Percentiles rank a stretch among this genome's conserved stretches.
Conservation (phyloP, 176 grass and related monocot genomes). For the Pontederia crassipes region DNA sequence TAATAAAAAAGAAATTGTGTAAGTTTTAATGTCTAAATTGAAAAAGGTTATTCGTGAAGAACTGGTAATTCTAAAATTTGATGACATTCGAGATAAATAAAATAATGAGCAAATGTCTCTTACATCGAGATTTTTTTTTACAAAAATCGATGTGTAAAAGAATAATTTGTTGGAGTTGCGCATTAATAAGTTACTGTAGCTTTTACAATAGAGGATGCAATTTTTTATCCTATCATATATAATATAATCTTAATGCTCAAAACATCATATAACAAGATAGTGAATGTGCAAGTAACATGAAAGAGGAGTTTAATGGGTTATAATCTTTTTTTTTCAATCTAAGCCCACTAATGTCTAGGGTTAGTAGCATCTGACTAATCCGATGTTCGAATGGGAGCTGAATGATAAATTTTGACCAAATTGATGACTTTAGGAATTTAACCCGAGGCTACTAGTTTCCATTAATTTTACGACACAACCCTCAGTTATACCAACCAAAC, state of each 20-base stretch:
- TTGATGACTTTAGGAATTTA: too few relatives aligned
- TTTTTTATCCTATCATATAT: slow-evolving; percentile 3
- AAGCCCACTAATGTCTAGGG: too few relatives aligned
- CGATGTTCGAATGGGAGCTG: too few relatives aligned
- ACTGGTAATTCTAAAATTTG: too few relatives aligned
- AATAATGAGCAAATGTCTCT: slow-evolving; percentile 21
- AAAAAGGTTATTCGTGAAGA: too few relatives aligned
- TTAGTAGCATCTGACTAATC: too few relatives aligned
- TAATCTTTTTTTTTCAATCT: too few relatives aligned
- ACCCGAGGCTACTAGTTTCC: too few relatives aligned
- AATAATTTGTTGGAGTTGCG: too few relatives aligned
- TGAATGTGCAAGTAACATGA: slow-evolving; percentile 21
- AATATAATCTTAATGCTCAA: slow-evolving; percentile 2
- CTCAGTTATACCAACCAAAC: too few relatives aligned
- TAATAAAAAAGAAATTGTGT: slow-evolving; percentile 13
- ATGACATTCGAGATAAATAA: slow-evolving; percentile 6
- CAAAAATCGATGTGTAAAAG: background rate
- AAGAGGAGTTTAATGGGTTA: background rate
- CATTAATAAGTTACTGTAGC: background rate
- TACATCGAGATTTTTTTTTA: background rate
- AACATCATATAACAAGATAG: slow-evolving; percentile 9
- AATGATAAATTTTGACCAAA: too few relatives aligned
- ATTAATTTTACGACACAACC: too few relatives aligned
- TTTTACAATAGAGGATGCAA: background rate
- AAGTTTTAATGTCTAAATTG: slow-evolving; percentile 4